Conservation (phyloP, 2,329 filamentous ascomycete genomes). For the Fonsecaea monophora region DNA sequence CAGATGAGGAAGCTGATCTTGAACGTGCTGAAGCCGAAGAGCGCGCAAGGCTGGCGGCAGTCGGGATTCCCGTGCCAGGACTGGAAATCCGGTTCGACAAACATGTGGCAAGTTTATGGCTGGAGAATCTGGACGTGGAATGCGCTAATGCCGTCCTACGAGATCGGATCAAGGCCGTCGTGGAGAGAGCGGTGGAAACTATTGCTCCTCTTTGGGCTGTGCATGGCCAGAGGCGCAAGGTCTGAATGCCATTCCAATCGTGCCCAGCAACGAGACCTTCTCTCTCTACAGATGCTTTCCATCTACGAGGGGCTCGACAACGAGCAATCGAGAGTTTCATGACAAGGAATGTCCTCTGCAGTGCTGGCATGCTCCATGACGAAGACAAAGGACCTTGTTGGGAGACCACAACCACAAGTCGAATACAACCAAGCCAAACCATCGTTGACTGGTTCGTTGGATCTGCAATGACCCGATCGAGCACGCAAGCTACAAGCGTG, state of each 20-base stretch:
- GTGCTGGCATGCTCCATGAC: too few relatives aligned
- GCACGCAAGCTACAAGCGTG: too few relatives aligned
- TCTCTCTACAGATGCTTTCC: too few relatives aligned
- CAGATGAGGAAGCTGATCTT: slow-evolving; percentile 55
- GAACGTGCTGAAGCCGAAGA: slow-evolving; percentile 69
- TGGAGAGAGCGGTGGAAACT: slow-evolving; percentile 87
- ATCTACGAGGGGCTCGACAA: neutral
- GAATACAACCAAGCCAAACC: too few relatives aligned
- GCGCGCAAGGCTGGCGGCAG: slow-evolving; percentile 76
- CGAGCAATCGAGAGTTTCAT: neutral
- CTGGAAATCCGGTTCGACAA: slow-evolving; percentile 87
- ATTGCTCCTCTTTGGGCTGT: slow-evolving; percentile 71
- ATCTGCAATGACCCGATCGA: neutral
- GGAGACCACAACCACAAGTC: too few relatives aligned
- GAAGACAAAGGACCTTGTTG: too few relatives aligned
- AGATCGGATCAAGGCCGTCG: slow-evolving; percentile 85
- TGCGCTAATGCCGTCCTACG: slow-evolving; percentile 78
- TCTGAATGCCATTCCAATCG: neutral
- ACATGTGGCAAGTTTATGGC: slow-evolving; percentile 85
- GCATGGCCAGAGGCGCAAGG: slow-evolving; percentile 18
- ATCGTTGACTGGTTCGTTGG: too few relatives aligned
- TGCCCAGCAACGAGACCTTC: neutral
- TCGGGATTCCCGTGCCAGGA: slow-evolving; percentile 90
- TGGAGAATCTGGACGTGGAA: slow-evolving; percentile 91
- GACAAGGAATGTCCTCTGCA: neutral